Evolutionary conservation across 2,329 filamentous ascomycete genomes (phyloP), one percentile per base, ranked within the genome.

Genomic region (Pseudogymnoascus pannorum): DNA sequence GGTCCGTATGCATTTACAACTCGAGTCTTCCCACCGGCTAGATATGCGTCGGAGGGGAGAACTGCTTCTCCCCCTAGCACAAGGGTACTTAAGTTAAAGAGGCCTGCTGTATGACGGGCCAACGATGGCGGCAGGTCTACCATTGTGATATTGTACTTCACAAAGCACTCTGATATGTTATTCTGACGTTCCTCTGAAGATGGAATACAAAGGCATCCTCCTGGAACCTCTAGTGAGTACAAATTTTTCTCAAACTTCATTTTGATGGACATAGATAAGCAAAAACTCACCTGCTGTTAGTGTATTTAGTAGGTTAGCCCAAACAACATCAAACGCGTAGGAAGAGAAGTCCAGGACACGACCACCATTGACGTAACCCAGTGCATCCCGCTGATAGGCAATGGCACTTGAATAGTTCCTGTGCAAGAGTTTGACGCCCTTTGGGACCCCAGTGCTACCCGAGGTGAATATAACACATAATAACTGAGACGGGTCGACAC

Each of bases 261-360:
- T 31, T 31, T 18, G 4, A 18, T 2, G 2, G 26, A 54, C 2
- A 12, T 11, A 54, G 8, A 54, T 16, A 29, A 16, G 26, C 5
- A 54, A 18, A 14, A 18, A 54, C 48, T 31, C 16, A 54, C 48
- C 48, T 12, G 18, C 42, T 16, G 57, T 31, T 2, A 67, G 42
- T 12, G 65, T 65, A 18, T 59, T 61, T 8, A 66, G 18, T 14
- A 65, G 61, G 6, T 67, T 64, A 4, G 54, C 33, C 5, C 64
- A 61, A 33, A 62, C 58, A n/a, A 60, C 58, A 59, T 67, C 66
- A 44, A 63, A 67, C 16, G 58, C 65, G 40, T 61, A 65, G 18
- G 63, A 44, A 33, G 60, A 38, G 29, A 60, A 65, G 38, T 65
- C 61, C 2, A 64, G 35, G 5, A 64, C 57, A 36, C 59, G 40